Conservation (phyloP, 805 yeast species). For the Metschnikowia shivogae region DNA sequence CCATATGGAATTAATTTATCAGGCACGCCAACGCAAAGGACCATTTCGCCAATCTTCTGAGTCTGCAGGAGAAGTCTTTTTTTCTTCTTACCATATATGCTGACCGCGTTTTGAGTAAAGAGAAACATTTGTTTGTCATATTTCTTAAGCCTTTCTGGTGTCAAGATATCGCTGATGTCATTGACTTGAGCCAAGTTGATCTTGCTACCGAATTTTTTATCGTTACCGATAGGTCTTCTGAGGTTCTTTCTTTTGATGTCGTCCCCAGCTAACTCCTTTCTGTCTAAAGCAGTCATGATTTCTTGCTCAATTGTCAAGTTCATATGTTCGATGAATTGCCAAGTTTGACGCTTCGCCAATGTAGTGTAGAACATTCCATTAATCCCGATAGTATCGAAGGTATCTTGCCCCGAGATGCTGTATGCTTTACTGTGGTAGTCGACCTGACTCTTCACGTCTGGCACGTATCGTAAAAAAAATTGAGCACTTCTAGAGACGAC, state of each 20-base stretch:
- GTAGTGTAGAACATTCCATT: constrained; percentile 31
- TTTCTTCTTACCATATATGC: constrained; percentile 34
- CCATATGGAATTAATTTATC: constrained; percentile 31
- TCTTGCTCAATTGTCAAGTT: constrained; percentile 34
- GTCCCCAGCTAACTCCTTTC: constrained; percentile 22
- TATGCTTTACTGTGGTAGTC: constrained; percentile 23
- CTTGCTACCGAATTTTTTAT: constrained; percentile 3
- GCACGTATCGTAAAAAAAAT: constrained; percentile 37
- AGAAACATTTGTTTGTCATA: constrained; percentile 5
- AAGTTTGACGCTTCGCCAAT: constrained; percentile 26
- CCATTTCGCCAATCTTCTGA: constrained; percentile 33
- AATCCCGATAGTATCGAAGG: constrained; percentile 30
- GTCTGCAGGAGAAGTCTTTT: constrained; percentile 32
- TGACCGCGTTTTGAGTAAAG: constrained; percentile 17
- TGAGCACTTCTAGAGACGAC: constrained; percentile 34
- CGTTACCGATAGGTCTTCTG: constrained; percentile 5
- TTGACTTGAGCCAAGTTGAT: constrained; percentile 7
- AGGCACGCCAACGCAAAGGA: constrained; percentile 32
- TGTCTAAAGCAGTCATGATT: constrained; percentile 29
- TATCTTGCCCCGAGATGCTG: constrained; percentile 23
- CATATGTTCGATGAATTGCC: constrained; percentile 28
- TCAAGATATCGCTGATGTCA: constrained; percentile 28
- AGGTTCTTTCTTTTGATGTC: constrained; percentile 35
- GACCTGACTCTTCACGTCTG: constrained; percentile 31
- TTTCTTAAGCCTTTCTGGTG: constrained; percentile 3